Conservation (phyloP, 1,284 basidiomycete species). For the Ceratobasidium sp. region DNA sequence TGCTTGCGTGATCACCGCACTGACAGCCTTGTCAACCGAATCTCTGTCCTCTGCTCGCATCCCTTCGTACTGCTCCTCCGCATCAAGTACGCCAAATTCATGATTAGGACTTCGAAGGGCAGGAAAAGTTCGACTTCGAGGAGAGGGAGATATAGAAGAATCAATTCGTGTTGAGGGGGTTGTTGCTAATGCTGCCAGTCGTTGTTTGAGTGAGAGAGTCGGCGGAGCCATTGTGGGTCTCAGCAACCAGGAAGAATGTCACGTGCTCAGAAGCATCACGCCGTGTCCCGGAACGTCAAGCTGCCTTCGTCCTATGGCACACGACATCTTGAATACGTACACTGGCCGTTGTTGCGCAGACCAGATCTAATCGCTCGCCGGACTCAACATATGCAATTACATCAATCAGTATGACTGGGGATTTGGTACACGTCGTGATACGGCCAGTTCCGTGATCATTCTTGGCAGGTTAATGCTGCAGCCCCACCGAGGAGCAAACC, state of each 20-base stretch:
- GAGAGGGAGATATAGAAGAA: constrained; percentile 14
- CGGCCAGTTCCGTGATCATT: too few relatives aligned
- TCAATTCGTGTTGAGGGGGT: constrained; percentile 8
- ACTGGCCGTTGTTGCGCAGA: too few relatives aligned
- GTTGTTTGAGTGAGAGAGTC: constrained; percentile 31
- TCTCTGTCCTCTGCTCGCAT: constrained; percentile 54
- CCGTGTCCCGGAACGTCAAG: too few relatives aligned
- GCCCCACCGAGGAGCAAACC: too few relatives aligned
- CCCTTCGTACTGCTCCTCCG: constrained; percentile 57
- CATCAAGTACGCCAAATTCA: constrained; percentile 36
- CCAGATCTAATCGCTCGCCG: too few relatives aligned
- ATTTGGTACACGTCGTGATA: too few relatives aligned
- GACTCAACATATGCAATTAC: too few relatives aligned
- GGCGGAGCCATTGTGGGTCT: constrained; percentile 33
- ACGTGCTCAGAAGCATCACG: background rate
- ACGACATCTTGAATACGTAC: too few relatives aligned
- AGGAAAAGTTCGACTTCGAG: background rate
- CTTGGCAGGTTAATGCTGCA: too few relatives aligned
- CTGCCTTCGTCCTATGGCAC: too few relatives aligned
- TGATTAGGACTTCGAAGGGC: constrained; percentile 14
- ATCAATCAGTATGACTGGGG: too few relatives aligned
- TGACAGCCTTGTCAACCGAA: constrained; percentile 66
- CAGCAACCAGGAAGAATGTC: background rate
- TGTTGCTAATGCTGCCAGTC: constrained; percentile 25
- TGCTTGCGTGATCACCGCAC: constrained; percentile 82